phyloP scores from a whole-genome alignment of 1,139 yeast species.

The Candida sp. region DNA sequence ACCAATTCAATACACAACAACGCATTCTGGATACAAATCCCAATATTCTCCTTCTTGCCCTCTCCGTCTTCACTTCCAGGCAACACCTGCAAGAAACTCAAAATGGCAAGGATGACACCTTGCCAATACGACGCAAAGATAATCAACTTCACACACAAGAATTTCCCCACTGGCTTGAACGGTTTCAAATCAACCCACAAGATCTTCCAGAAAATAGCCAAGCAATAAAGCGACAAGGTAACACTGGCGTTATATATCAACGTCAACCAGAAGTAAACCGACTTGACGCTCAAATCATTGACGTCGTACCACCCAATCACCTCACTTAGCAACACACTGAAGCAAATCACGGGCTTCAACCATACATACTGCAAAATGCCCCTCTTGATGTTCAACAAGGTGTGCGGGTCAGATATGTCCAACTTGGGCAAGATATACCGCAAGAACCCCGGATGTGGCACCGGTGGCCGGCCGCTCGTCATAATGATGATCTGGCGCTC shows the following conservation, averaged over 20 bases:
- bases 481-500: slow-evolving; percentile 80
- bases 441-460: slow-evolving; percentile 69
- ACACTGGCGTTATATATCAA: slow-evolving; percentile 81
- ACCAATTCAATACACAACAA: slow-evolving; percentile 84
- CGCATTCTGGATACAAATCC: slow-evolving; percentile 74
- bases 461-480: slow-evolving; percentile 78
- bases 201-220: slow-evolving; percentile 94
- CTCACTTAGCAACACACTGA: slow-evolving; percentile 57
- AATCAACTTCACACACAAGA: slow-evolving; percentile 88
- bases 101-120: slow-evolving; percentile 69
- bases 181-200: slow-evolving; percentile 76
- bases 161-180: slow-evolving; percentile 91
- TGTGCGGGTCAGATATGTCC: slow-evolving; percentile 86
- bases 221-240: slow-evolving; percentile 79
- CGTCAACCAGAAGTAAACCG: slow-evolving; percentile 69
- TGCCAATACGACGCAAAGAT: slow-evolving; percentile 99
- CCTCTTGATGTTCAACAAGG: slow-evolving; percentile 77
- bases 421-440: slow-evolving; percentile 54
- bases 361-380: slow-evolving; percentile 95
- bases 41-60: slow-evolving; percentile 47
- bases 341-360: slow-evolving; percentile 84
- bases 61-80: slow-evolving; percentile 23
- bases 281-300: slow-evolving; percentile 51
- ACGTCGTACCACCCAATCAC: slow-evolving; percentile 53
- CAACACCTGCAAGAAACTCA: slow-evolving; percentile 60